Base-by-base conservation (phyloP, 441 rosid genomes). In the Populus hybrid region DNA sequence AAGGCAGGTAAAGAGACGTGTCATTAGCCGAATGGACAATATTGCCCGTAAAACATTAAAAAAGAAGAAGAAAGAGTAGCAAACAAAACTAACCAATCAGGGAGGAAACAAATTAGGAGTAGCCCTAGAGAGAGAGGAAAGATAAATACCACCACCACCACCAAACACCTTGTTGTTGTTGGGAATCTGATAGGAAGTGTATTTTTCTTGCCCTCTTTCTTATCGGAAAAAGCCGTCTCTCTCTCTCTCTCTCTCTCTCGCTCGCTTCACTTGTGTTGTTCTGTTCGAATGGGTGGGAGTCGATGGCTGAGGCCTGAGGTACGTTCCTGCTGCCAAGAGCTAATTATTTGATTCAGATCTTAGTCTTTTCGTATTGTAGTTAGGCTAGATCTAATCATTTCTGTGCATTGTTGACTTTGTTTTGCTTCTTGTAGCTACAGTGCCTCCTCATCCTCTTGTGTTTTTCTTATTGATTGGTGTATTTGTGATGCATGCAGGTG, bases 261-360 rank as follows among this genome's bases (percentile, higher is more conserved):
- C 68, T 67, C 65, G 38, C 7, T 34, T 40, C 23, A 23, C 28
- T 20, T 14, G 28, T 20, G n/a, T 72, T 70, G 76, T 18, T 53
- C 61, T 38, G 40, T 80, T 66, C 80, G 23, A 78, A 91, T 92
- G 97, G 88, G 89, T 35, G 78, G 50, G 65, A 87, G 77, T 81
- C 88, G 92, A 75, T 95, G 99, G 98, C 76, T 95, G 78, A 92
- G 98, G 86, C 99, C 96, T 67, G 98, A 93, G 93, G 97, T 92
- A 73, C 72, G 75, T 50, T 1, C 5, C 18, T 16, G 0, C 28
- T 14, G 14, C n/a, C 6, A 9, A 3, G 23, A 8, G 18, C 30
- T 64, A 9, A 32, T 72, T 57, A 2, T 72, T 72, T 23, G 16
- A 8, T 57, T 73, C 4, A 32, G 57, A 35, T 73, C 38, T 8